These are phyloP conservation scores for Psilocybe cyanescens DNA, from an alignment of 768 basidiomycete genomes.

Conservation along the genomic window DNA sequence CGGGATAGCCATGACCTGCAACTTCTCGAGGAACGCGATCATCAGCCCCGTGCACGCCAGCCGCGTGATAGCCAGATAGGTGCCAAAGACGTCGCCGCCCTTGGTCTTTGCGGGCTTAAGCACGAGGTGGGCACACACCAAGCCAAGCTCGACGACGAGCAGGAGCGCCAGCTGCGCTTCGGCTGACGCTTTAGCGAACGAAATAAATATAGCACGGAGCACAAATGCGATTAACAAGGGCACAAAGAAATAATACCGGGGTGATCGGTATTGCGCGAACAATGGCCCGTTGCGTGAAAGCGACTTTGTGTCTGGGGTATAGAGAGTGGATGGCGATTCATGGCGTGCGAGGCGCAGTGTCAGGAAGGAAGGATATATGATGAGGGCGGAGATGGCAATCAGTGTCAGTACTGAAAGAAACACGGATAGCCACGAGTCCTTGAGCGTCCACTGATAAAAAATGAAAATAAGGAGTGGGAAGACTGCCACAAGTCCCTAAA, in stretches of 20 bases:
- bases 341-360: slow-evolving; percentile 48
- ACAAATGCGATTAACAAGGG: slow-evolving; percentile 60
- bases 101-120: slow-evolving; percentile 69
- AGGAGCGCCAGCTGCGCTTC: slow-evolving; percentile 71
- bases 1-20: slow-evolving; percentile 73
- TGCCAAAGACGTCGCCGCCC: slow-evolving; percentile 71
- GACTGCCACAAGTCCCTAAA: slow-evolving; percentile 62
- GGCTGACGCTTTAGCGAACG: slow-evolving; percentile 62
- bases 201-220: slow-evolving; percentile 74
- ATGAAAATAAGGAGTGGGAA: slow-evolving; percentile 77
- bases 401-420: slow-evolving; percentile 78
- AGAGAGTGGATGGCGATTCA: slow-evolving; percentile 32
- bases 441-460: slow-evolving; percentile 90
- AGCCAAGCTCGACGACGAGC: slow-evolving; percentile 66
- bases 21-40: slow-evolving; percentile 73
- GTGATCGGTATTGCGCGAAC: slow-evolving; percentile 66
- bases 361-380: slow-evolving; percentile 53
- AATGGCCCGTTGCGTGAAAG: slow-evolving; percentile 57
- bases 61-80: slow-evolving; percentile 68
- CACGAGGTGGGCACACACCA: slow-evolving; percentile 54
- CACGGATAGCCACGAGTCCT: slow-evolving; percentile 86
- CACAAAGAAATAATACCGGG: slow-evolving; percentile 71
- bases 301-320: slow-evolving; percentile 31
- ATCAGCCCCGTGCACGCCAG: slow-evolving; percentile 71
- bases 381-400: slow-evolving; percentile 49